Base-by-base conservation (phyloP, 495 filamentous ascomycete species). In the Annulohypoxylon maeteangense region DNA sequence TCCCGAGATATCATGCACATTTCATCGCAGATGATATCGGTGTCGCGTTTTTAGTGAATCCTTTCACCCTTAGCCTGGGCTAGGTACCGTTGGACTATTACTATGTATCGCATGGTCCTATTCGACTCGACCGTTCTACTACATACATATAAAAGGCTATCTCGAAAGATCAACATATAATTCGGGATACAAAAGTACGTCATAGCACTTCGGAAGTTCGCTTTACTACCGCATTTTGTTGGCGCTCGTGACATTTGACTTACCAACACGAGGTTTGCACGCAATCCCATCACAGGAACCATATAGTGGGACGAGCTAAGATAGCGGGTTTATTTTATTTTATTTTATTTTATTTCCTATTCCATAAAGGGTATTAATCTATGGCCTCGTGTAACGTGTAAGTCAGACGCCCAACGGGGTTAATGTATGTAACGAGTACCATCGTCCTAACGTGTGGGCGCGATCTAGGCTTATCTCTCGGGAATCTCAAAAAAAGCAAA, bases 231-330 rank as follows among this genome's bases (percentile, higher is more conserved):
- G 47, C 18, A 40, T 59, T 60, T 63, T 63, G 32, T 48, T 59
- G 18, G 53, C 45, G 34, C 47, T 61, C 22, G 59, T 72, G 64
- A 56, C 64, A 64, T 72, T 59, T 29, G 22, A 72, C 53, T 64
- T 61, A 44, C 56, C 54, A 68, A 72, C 64, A 72, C 68, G 69
- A 67, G 64, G 60, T 64, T 58, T 34, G 54, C 27, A 42, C 36
- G 59, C 54, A 64, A 40, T 44, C 40, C 40, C 40, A 44, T 71
- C 22, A 25, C 27, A 42, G 23, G 32, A 55, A 42, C 57, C 8
- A 44, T 18, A 44, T 62, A 57, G 27, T 22, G 32, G 54, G 54
- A 25, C 12, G 18, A 18, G 47, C 27, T 50, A 65, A 38, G 53
- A 50, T 27, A 38, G 5, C 32, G 20, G 51, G 11, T 14, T 34